Conservation (phyloP, 2,329 filamentous ascomycete genomes). For the Rugonectria rugulosa region DNA sequence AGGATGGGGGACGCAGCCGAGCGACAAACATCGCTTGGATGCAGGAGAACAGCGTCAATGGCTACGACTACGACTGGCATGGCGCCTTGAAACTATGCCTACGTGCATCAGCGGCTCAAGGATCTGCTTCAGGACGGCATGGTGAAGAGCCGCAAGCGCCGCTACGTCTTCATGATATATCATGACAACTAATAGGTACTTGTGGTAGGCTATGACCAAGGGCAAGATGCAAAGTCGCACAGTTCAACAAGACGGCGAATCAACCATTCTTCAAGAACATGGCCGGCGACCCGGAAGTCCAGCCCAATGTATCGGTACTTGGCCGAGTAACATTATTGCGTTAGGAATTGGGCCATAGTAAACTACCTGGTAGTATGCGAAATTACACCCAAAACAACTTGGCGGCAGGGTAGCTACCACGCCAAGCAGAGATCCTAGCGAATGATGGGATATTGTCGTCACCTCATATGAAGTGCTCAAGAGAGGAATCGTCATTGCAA, state of each 20-base stretch:
- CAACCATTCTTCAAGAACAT: constrained; percentile 5
- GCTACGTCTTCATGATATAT: background rate
- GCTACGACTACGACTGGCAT: constrained; percentile 31
- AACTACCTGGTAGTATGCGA: too few relatives aligned
- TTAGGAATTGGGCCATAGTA: constrained; percentile 27
- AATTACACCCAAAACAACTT: constrained; percentile 32
- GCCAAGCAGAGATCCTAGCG: constrained; percentile 13
- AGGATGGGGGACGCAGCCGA: background rate
- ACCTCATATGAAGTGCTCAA: constrained; percentile 23
- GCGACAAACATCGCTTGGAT: constrained; percentile 19
- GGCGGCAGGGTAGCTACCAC: constrained; percentile 25
- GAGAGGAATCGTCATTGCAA: constrained; percentile 27
- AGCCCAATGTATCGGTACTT: constrained; percentile 34
- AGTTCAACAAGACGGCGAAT: background rate
- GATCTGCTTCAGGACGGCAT: constrained; percentile 20
- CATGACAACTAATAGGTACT: background rate
- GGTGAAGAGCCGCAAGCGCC: constrained; percentile 30
- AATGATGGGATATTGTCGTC: constrained; percentile 34
- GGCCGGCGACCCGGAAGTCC: constrained; percentile 31
- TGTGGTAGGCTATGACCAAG: too few relatives aligned
- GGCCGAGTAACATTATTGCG: constrained; percentile 24
- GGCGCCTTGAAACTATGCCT: constrained; percentile 31
- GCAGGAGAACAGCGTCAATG: constrained; percentile 14
- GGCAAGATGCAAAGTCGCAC: background rate
- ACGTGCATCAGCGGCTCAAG: constrained; percentile 29